phyloP scores from a whole-genome alignment of 371 early-diverging fungal genomes.

The Mucor ambiguus region DNA sequence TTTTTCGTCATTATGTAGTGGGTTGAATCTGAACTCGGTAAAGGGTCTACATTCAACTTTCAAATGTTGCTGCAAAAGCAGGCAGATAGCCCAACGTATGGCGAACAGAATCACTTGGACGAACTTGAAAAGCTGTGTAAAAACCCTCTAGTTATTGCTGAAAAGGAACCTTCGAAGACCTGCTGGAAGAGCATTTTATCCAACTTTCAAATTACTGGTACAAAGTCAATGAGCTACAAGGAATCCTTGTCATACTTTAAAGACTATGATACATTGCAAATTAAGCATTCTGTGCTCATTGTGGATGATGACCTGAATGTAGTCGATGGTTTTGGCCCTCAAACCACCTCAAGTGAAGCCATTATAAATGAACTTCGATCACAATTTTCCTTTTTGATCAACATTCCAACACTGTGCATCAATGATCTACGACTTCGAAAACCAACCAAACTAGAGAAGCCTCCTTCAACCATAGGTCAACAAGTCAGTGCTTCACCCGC shows the following conservation, averaged over 20 bases:
- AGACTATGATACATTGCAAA: background rate
- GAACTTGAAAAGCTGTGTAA: slow-evolving; percentile 13
- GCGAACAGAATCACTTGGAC: slow-evolving; percentile 21
- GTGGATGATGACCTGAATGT: slow-evolving; percentile 7
- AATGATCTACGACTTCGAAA: background rate
- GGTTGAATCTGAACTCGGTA: slow-evolving; percentile 45
- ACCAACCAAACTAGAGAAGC: background rate
- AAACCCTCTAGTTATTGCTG: slow-evolving; percentile 16
- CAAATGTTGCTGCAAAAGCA: slow-evolving; percentile 30
- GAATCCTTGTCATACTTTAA: background rate
- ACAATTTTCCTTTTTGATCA: background rate
- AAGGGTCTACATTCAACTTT: slow-evolving; percentile 51
- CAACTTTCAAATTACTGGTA: background rate
- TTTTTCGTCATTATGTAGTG: slow-evolving; percentile 16
- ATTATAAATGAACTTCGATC: background rate
- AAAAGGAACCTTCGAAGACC: slow-evolving; percentile 6
- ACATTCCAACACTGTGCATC: background rate
- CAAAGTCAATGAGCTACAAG: background rate
- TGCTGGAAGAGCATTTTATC: background rate
- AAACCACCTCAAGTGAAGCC: background rate
- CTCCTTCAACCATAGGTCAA: background rate
- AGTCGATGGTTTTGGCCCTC: slow-evolving; percentile 2
- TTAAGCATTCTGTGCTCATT: slow-evolving; percentile 6
- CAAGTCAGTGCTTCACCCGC: background rate
- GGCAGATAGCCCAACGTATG: slow-evolving; percentile 21